These are phyloP conservation scores for Fusarium subglutinans DNA, from an alignment of 2,329 filamentous ascomycete genomes.

Conservation along the genomic window DNA sequence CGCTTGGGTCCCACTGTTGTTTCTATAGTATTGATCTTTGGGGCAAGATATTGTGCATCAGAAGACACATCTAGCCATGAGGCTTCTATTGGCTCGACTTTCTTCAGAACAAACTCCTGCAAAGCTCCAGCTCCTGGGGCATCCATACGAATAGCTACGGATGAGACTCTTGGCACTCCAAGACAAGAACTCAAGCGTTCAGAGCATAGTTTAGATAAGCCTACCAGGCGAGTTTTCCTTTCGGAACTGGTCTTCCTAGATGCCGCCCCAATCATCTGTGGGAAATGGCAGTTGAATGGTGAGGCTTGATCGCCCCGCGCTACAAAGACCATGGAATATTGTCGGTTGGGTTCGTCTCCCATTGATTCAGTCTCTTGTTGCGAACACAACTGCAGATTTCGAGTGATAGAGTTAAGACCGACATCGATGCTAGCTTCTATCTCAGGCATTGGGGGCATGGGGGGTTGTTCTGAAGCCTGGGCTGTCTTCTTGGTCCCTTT, in stretches of 20 bases:
- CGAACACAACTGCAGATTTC: constrained; percentile 61
- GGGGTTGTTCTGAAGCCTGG: constrained; percentile 36
- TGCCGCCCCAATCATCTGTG: constrained; percentile 62
- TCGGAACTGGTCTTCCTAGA: constrained; percentile 53
- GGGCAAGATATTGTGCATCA: constrained; percentile 42
- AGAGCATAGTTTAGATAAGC: constrained; percentile 69
- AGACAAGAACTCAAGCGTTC: constrained; percentile 65
- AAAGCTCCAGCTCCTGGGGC: constrained; percentile 67
- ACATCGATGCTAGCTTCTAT: constrained; percentile 68
- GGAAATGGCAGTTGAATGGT: constrained; percentile 68
- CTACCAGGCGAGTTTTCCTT: constrained; percentile 65
- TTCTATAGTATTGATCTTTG: constrained; percentile 49
- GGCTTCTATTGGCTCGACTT: constrained; percentile 62
- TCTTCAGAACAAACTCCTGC: constrained; percentile 62
- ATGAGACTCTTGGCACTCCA: constrained; percentile 71
- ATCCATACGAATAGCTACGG: constrained; percentile 65
- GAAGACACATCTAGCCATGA: constrained; percentile 58
- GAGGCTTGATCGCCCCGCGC: constrained; percentile 65
- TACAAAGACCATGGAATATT: constrained; percentile 66
- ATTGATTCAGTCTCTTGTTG: background rate
- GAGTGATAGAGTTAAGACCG: constrained; percentile 71
- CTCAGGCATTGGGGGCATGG: constrained; percentile 56
- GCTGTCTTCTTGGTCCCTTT: constrained; percentile 47
- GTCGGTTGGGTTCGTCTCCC: background rate
- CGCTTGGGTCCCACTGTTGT: constrained; percentile 49